These are phyloP conservation scores for Leccinum disarticulatum DNA, from an alignment of 768 basidiomycete species.

Conservation along the genomic window DNA sequence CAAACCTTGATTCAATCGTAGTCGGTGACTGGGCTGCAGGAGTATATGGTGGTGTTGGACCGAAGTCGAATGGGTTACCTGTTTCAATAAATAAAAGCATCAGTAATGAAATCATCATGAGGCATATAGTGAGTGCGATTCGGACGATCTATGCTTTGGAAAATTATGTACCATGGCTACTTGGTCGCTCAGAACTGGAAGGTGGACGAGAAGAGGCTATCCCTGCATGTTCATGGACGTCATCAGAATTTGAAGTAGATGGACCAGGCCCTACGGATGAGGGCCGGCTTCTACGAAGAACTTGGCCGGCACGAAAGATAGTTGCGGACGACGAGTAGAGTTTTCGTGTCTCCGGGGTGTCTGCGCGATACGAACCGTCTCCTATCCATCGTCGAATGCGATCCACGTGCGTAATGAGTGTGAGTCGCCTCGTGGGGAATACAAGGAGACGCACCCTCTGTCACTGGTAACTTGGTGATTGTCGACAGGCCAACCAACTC, in stretches of 20 bases:
- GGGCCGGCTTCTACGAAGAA: slow-evolving; percentile 27
- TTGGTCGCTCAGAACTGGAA: slow-evolving; percentile 7
- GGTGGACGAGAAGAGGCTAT: not conserved
- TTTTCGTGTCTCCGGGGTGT: slow-evolving; percentile 72
- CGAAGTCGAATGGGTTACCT: slow-evolving; percentile 13
- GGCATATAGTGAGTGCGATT: not conserved
- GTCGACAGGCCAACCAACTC: slow-evolving; percentile 68
- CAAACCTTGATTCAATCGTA: not conserved
- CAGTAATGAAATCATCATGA: not conserved
- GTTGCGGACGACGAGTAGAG: slow-evolving; percentile 70
- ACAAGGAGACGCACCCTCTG: slow-evolving; percentile 61
- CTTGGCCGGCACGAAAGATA: slow-evolving; percentile 68
- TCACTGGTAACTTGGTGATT: slow-evolving; percentile 59
- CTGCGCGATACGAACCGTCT: slow-evolving; percentile 68
- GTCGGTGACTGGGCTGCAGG: not conserved
- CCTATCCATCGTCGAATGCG: slow-evolving; percentile 28
- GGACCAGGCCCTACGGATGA: slow-evolving; percentile 27
- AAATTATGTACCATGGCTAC: slow-evolving; percentile 1
- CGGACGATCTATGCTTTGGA: not conserved
- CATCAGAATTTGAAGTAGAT: not conserved
- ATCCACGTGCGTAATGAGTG: not conserved
- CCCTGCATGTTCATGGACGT: slow-evolving; percentile 2
- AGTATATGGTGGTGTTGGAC: slow-evolving; percentile 30
- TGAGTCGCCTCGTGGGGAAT: not conserved
- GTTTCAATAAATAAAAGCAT: not conserved